Percentiles rank a stretch among this genome's conserved stretches.
Conservation (phyloP, 306 rosid species). For the Quercus ilex region DNA sequence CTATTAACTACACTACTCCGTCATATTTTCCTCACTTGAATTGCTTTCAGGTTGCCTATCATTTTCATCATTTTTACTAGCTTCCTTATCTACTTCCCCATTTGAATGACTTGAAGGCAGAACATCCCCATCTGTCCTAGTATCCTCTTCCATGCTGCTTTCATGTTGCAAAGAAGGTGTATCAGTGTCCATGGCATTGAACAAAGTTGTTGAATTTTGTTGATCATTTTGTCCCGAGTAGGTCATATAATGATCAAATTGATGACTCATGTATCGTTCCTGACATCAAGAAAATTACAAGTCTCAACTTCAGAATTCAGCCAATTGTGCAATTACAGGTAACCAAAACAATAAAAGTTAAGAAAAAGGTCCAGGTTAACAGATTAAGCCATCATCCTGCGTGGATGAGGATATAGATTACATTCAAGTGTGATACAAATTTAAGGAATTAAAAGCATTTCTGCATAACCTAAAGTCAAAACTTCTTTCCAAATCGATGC, state of each 20-base stretch:
- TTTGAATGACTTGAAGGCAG: background rate
- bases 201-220: background rate
- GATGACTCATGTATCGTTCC: background rate
- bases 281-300: background rate
- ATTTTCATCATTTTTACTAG: background rate
- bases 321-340: background rate
- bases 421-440: no score
- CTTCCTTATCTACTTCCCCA: background rate
- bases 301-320: background rate
- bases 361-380: background rate
- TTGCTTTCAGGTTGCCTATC: background rate
- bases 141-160: background rate
- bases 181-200: background rate
- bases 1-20: background rate
- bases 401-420: background rate
- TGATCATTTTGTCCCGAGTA: background rate
- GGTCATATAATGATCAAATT: background rate
- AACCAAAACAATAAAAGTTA: background rate
- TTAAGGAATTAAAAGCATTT: background rate
- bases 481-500: background rate
- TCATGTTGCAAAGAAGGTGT: background rate
- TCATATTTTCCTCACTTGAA: background rate
- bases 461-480: background rate
- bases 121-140: background rate
- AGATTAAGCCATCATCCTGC: background rate